Evolutionary conservation across 2,329 filamentous ascomycete genomes (phyloP), one percentile per base, ranked within the genome.

Genomic region (Remersonia thermophila): DNA sequence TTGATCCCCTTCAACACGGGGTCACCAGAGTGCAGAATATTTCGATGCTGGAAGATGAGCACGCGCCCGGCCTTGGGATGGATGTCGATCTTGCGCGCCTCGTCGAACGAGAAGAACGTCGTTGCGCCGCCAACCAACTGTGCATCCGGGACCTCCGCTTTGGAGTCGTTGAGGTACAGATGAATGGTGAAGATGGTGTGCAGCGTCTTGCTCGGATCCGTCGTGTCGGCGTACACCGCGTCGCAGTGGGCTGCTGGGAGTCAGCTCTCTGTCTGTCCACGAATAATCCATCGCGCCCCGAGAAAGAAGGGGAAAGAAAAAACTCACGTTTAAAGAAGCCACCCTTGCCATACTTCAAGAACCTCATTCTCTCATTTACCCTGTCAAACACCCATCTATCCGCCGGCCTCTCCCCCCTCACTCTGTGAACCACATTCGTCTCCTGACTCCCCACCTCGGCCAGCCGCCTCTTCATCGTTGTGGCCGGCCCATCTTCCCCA

Each of bases 331-430:
- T 69, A 49, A 93, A 91, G 52, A 78, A 89, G 48, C 86, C 76
- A 0, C 81, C 82, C 0, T 65, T 58, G 0, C 66, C 66, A 53
- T 91, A 91, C 50, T 73, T 78, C 34, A 93, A 59, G 48, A 87
- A 87, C 18, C 84, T 63, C 68, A 87, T 69, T 26, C 82, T 61
- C 52, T 85, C 72, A 53, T 91, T 91, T 29, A 83, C 54, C 8
- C 77, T 46, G 25, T 54, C 42, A 44, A 71, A 66, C 33, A 54
- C 51, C 63, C 66, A 67, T 32, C 36, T 42, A 29, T 50, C 45
- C 3, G 50, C 51, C 18, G 40, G 43, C 3, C 43, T 43, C 17
- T 39, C 38, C 14, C 40, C 39, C 14, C 36, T 36, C 3, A 32
- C 53, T 44, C 35, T 39, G 26, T 27, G 47, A 38, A 15, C 27